These are phyloP conservation scores for Cutaneotrichosporon sp. DNA, from an alignment of 1,284 basidiomycete genomes.

Conservation along the genomic window DNA sequence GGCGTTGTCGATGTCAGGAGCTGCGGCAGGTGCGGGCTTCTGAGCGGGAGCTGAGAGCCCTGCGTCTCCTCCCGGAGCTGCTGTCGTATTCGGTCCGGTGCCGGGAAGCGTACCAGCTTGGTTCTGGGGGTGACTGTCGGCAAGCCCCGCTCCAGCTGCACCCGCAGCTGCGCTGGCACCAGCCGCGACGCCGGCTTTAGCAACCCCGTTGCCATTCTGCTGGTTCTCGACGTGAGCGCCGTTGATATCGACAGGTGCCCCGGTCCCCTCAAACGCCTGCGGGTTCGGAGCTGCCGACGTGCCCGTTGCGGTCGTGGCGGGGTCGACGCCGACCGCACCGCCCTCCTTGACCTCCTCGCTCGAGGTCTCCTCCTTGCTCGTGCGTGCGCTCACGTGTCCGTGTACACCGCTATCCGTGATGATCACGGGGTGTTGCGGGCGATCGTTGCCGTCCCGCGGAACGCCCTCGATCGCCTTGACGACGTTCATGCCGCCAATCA, in stretches of 20 bases:
- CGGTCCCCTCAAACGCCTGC: neutral
- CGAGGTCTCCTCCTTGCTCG: neutral
- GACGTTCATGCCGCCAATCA: constrained; percentile 80
- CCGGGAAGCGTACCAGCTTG: too few relatives aligned
- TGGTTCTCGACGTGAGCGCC: neutral
- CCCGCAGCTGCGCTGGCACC: neutral
- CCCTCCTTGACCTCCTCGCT: neutral
- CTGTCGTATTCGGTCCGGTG: too few relatives aligned
- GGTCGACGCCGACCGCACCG: neutral
- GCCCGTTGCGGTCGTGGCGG: neutral
- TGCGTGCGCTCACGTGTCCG: neutral
- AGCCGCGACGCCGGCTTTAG: neutral
- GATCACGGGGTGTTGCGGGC: constrained; percentile 51
- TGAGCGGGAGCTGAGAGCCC: too few relatives aligned
- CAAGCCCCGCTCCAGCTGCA: neutral
- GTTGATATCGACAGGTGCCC: neutral
- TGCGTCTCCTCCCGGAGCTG: too few relatives aligned
- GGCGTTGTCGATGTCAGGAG: neutral
- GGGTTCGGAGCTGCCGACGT: neutral
- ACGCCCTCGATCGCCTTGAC: constrained; percentile 90
- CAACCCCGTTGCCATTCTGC: neutral
- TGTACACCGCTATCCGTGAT: constrained; percentile 56
- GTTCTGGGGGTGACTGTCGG: neutral
- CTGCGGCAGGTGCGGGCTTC: neutral
- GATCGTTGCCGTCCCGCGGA: constrained; percentile 64